A percentile compares a stretch with the other conserved stretches of the same genome.
These are phyloP conservation scores for Trichoderma endophyticum DNA, from an alignment of 2,329 filamentous ascomycete genomes.

Conservation along the genomic window DNA sequence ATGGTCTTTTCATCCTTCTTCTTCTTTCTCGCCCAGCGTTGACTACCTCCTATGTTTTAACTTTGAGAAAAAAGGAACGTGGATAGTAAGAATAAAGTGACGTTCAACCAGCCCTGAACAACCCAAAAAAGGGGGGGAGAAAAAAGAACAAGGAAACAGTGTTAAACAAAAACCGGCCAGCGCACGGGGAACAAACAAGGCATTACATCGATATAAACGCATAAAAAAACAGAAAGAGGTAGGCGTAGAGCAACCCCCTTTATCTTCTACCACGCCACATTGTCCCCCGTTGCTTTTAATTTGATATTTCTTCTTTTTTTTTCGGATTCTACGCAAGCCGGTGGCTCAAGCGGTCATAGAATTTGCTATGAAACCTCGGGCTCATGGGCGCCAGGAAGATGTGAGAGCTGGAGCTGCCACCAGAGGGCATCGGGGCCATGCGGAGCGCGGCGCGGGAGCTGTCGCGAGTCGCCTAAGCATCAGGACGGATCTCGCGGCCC, in stretches of 20 bases:
- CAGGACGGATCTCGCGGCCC: conserved; percentile 54
- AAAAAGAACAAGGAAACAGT: background rate
- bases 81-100: background rate
- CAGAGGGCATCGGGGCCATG: conserved; percentile 10
- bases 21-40: background rate
- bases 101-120: background rate
- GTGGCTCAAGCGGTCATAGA: conserved; percentile 7
- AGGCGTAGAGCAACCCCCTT: background rate
- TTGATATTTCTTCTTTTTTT: background rate
- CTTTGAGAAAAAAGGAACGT: background rate
- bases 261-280: background rate
- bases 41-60: background rate
- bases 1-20: background rate
- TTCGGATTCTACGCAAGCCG: background rate
- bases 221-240: background rate
- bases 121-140: background rate
- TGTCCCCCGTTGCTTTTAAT: background rate
- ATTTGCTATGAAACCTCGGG: conserved; percentile 5
- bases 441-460: conserved; percentile 26
- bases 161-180: background rate
- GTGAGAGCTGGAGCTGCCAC: background rate
- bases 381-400: conserved; percentile 1
- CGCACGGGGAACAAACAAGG: background rate
- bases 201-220: conserved; percentile 4
- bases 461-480: conserved; percentile 38